Conservation (phyloP, 163 green algal genomes). For the Picocystis sp. region DNA sequence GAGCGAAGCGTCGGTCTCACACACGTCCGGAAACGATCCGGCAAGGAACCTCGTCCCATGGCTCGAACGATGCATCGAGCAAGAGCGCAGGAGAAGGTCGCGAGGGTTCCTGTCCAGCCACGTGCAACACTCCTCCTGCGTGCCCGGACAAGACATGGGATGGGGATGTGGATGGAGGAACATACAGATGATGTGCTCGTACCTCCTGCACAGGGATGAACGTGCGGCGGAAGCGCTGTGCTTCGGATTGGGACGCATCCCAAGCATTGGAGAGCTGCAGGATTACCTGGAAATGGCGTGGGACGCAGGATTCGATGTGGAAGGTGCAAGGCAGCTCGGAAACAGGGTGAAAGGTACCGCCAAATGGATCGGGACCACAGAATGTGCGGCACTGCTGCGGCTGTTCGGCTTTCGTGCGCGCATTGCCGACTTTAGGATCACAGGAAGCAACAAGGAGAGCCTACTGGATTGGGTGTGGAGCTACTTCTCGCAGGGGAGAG, state of each 20-base stretch:
- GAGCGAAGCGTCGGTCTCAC: too few species aligned
- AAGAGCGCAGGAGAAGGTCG: too few species aligned
- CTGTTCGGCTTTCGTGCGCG: conserved; percentile 43
- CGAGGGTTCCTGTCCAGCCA: not conserved
- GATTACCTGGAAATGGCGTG: conserved; percentile 59
- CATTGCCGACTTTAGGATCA: conserved; percentile 52
- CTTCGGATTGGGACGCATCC: conserved; percentile 36
- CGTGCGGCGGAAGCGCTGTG: conserved; percentile 27
- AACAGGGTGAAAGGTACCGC: conserved; percentile 19
- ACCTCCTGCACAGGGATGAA: conserved; percentile 19
- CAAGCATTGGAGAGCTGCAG: conserved; percentile 43
- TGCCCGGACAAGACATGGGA: conserved; percentile 14
- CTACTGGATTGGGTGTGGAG: conserved; percentile 64
- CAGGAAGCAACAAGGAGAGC: not conserved
- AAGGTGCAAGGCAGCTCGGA: conserved; percentile 25
- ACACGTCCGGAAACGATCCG: too few species aligned
- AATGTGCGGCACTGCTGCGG: conserved; percentile 49
- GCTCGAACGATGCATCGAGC: too few species aligned
- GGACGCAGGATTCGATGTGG: conserved; percentile 42
- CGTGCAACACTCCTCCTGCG: conserved; percentile 10
- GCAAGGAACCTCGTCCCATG: too few species aligned
- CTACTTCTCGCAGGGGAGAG: conserved; percentile 36
- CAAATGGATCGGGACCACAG: conserved; percentile 75
- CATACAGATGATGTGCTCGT: conserved; percentile 48
- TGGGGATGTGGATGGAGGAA: conserved; percentile 58